phyloP scores from a whole-genome alignment of 257 asterid genomes.

The Fraxinus anomala region DNA sequence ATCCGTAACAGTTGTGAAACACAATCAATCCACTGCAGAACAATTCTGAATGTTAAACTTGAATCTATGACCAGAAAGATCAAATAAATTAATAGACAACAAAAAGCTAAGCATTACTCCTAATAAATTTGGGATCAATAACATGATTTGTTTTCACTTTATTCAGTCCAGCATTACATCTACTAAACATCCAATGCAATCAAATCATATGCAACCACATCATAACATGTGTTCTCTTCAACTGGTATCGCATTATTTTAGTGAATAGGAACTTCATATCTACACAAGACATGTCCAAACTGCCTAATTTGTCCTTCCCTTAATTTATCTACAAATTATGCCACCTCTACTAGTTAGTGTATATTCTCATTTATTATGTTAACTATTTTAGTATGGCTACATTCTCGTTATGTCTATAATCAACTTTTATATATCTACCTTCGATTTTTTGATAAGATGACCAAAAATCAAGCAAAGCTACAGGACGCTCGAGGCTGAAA shows the following conservation, averaged over 20 bases:
- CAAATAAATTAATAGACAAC: not conserved
- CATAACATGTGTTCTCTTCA: not conserved
- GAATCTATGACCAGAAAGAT: not conserved
- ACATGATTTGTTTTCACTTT: not conserved
- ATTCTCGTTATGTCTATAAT: not conserved
- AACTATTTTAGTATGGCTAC: not conserved
- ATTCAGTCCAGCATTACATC: not conserved
- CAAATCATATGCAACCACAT: not conserved
- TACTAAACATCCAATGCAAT: not conserved
- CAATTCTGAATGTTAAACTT: constrained; percentile 20
- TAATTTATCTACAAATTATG: not conserved
- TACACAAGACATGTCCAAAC: not conserved
- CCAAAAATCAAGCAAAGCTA: not conserved
- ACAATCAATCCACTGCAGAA: constrained; percentile 92
- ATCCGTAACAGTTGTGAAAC: constrained; percentile 83
- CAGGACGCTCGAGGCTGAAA: not conserved
- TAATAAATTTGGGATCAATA: not conserved
- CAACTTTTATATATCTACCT: not conserved
- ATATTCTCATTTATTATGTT: not conserved
- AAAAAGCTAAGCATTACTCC: constrained; percentile 9
- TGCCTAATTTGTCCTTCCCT: not conserved
- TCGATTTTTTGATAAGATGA: not conserved
- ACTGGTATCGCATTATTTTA: not conserved
- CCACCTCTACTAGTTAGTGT: not conserved
- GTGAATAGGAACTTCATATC: not conserved